Evolutionary conservation across 225 moss, liverwort and hornwort genomes (phyloP), one percentile per base, ranked within the genome.

Genomic region (Antitrichia curtipendula): DNA sequence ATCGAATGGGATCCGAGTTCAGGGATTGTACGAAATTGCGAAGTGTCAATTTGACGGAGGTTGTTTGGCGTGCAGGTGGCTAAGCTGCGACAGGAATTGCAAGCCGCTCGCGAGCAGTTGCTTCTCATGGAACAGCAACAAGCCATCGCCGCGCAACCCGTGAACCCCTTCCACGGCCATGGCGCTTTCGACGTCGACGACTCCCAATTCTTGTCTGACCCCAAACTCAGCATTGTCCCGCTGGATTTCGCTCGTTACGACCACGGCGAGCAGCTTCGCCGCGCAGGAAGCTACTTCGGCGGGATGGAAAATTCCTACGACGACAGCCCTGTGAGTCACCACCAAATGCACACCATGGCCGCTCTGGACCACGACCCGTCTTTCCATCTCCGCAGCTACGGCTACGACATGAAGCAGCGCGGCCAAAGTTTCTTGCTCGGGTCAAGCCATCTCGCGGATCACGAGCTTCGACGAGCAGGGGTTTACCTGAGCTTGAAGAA

Each of bases 281-380:
- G 89, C 7, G 81, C 84, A 7, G 91, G 92, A 34, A 86, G 89
- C 22, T 92, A 86, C 86, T 89, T 91, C 58, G 88, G 85, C 62
- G 85, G 58, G 41, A 58, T 88, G 79, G 89, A 92, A 12, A 63
- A 53, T 36, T 61, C 92, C 12, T 92, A 69, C 65, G 89, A 92
- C 50, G 89, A 92, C 12, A 92, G 92, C 61, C 92, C 92, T 25
- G 92, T 92, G 81, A 92, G 92, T 82, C 92, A 92, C 84, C 92
- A 92, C 86, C 92, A 92, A 54, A 91, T 92, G 92, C 92, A 92
- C 78, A 91, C 86, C 81, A 88, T 89, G 74, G 92, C 91, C 5
- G 91, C 86, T 40, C 86, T 92, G 27, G 92, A 92, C 19, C 84
- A 89, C 18, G 92, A 92, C 69, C 84, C 88, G 64, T 86, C 89